Evolutionary conservation across 306 rosid genomes (phyloP).

Genomic region (Quercus engelmannii): DNA sequence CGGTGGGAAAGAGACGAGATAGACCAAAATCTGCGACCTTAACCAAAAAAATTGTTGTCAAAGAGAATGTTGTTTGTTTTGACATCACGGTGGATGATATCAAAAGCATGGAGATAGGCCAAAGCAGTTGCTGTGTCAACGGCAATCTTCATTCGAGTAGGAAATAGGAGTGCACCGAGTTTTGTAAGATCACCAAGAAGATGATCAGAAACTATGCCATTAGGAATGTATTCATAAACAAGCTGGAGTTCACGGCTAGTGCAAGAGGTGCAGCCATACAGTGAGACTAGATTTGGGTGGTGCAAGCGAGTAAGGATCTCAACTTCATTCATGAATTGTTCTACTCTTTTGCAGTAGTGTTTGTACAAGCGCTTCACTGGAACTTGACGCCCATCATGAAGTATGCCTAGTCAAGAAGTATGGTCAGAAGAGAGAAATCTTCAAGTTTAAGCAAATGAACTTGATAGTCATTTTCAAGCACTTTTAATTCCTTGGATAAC

Average conservation of each 20-base stretch:
- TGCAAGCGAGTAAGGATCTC: conserved; percentile 48
- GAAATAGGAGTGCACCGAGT: conserved; percentile 50
- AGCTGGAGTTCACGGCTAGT: conserved; percentile 78
- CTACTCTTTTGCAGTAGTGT: conserved; percentile 71
- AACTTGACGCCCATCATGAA: conserved; percentile 62
- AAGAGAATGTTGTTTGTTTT: conserved; percentile 73
- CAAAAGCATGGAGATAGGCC: conserved; percentile 67
- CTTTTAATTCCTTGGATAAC: too few species aligned
- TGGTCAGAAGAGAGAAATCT: conserved; percentile 7
- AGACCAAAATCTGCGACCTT: conserved; percentile 92
- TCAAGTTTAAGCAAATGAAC: background rate
- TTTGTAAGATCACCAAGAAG: conserved; percentile 58
- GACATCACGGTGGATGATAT: conserved; percentile 74
- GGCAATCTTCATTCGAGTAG: conserved; percentile 66
- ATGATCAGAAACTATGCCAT: conserved; percentile 85
- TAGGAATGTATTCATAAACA: conserved; percentile 74
- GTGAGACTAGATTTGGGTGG: conserved; percentile 68
- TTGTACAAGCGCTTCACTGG: conserved; percentile 81
- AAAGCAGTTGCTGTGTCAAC: conserved; percentile 67
- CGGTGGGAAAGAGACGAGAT: conserved; percentile 67
- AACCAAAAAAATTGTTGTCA: conserved; percentile 48
- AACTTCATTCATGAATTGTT: conserved; percentile 79
- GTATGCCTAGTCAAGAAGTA: conserved; percentile 43
- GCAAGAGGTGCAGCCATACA: conserved; percentile 84
- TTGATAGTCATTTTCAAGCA: too few species aligned